These are phyloP conservation scores for Camelina neglecta DNA, from an alignment of 345 rosid genomes.

Conservation along the genomic window DNA sequence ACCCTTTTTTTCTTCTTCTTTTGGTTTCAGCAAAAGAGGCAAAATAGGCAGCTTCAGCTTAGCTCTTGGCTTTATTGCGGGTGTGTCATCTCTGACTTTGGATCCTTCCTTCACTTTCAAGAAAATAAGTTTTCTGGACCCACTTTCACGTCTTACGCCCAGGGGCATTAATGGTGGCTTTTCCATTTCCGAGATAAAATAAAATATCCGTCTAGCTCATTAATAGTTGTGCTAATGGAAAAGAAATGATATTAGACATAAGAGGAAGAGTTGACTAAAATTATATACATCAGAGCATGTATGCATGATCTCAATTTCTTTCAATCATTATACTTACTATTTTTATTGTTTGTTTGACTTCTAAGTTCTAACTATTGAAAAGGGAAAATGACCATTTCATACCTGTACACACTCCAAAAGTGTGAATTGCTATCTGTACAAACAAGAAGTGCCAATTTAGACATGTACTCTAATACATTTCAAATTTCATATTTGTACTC, in stretches of 20 bases:
- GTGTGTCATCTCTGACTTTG: constrained; percentile 41
- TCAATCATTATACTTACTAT: constrained; percentile 2
- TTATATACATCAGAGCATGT: neutral
- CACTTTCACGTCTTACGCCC: constrained; percentile 22
- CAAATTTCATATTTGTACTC: too few relatives aligned
- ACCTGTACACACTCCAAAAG: too few relatives aligned
- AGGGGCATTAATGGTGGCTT: constrained; percentile 13
- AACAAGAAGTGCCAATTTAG: too few relatives aligned
- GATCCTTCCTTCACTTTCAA: constrained; percentile 17
- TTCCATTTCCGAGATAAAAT: neutral
- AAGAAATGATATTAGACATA: neutral
- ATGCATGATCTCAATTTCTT: neutral
- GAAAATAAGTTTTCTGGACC: constrained; percentile 25
- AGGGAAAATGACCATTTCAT: neutral
- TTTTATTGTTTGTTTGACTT: constrained; percentile 6
- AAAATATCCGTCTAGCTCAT: neutral
- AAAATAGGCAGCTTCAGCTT: neutral
- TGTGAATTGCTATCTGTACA: too few relatives aligned
- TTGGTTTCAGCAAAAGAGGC: neutral
- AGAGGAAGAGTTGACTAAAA: neutral
- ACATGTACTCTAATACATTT: too few relatives aligned
- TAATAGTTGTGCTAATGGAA: neutral
- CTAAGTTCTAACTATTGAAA: neutral
- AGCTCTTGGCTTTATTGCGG: neutral
- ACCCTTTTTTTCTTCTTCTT: neutral